Evolutionary conservation across 352 stramenopile species (phyloP).

Genomic region (Pythium chondricola): DNA sequence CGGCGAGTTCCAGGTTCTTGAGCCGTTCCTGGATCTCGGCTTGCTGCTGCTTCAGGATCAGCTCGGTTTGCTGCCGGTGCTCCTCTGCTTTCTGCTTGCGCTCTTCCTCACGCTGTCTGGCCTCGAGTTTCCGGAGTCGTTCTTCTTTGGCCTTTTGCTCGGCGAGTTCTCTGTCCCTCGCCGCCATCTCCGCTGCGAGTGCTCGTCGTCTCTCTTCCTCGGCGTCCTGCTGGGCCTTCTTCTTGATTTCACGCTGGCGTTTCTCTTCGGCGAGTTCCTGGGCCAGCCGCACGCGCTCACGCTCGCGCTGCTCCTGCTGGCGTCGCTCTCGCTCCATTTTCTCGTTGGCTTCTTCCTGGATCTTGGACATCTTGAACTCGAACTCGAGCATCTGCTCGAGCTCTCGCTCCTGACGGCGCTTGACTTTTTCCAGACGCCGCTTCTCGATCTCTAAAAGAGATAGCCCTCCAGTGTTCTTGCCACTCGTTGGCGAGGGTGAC

Average conservation of each 20-base stretch:
- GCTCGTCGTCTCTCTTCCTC: conserved; percentile 72
- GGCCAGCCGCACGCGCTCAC: conserved; percentile 49
- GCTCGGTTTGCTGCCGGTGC: conserved; percentile 51
- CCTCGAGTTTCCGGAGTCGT: conserved; percentile 53
- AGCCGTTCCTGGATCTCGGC: conserved; percentile 56
- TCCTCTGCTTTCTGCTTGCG: conserved; percentile 71
- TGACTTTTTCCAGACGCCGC: conserved; percentile 67
- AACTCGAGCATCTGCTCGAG: conserved; percentile 91
- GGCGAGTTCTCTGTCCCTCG: conserved; percentile 59
- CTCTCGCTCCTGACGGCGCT: conserved; percentile 67
- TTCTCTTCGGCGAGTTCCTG: conserved; percentile 73
- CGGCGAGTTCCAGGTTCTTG: conserved; percentile 53
- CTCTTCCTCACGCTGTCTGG: conserved; percentile 60
- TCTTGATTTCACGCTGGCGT: conserved; percentile 72
- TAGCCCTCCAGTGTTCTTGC: conserved; percentile 9
- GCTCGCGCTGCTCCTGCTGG: conserved; percentile 61
- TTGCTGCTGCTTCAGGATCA: conserved; percentile 53
- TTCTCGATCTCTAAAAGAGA: conserved; percentile 65
- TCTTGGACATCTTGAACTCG: conserved; percentile 85
- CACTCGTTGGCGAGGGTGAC: conserved; percentile 1
- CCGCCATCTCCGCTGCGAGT: conserved; percentile 60
- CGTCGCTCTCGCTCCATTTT: conserved; percentile 64
- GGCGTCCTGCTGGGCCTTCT: conserved; percentile 75
- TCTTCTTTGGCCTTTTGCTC: conserved; percentile 80
- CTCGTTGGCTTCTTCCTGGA: conserved; percentile 67